Evolutionary conservation across 257 asterid genomes (phyloP).

Genomic region (Lavandula angustifolia): DNA sequence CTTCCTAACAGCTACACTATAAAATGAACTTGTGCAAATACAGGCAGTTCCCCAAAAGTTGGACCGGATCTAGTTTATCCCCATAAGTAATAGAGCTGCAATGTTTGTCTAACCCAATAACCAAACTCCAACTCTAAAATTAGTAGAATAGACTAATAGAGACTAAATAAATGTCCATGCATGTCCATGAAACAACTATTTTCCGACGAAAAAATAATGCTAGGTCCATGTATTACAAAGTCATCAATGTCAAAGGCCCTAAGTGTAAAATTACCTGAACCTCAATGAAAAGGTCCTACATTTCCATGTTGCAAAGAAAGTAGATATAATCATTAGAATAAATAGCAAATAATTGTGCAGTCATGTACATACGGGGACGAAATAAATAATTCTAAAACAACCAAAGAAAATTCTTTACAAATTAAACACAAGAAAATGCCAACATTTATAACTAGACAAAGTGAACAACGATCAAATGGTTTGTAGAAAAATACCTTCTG

Average conservation of each 20-base stretch:
- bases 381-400: not conserved
- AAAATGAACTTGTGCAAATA: not conserved
- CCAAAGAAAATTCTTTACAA: conserved; percentile 10
- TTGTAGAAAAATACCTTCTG: conserved; percentile 60
- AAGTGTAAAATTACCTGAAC: conserved; percentile 15
- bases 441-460: conserved; percentile 14
- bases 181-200: not conserved
- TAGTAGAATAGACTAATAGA: not conserved
- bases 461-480: conserved; percentile 1
- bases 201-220: not conserved
- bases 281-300: not conserved
- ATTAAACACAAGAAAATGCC: not conserved
- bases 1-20: not conserved
- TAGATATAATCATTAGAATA: not conserved
- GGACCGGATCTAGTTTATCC: not conserved
- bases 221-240: not conserved
- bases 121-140: not conserved
- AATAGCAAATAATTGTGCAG: not conserved
- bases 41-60: not conserved
- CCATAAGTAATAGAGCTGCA: not conserved
- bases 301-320: not conserved
- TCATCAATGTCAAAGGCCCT: conserved; percentile 7
- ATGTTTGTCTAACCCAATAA: not conserved
- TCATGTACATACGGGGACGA: not conserved
- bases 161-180: no score